Evolutionary conservation across 805 yeast genomes (phyloP), one percentile per base, ranked within the genome.

Genomic region (Metschnikowia reukaufii): DNA sequence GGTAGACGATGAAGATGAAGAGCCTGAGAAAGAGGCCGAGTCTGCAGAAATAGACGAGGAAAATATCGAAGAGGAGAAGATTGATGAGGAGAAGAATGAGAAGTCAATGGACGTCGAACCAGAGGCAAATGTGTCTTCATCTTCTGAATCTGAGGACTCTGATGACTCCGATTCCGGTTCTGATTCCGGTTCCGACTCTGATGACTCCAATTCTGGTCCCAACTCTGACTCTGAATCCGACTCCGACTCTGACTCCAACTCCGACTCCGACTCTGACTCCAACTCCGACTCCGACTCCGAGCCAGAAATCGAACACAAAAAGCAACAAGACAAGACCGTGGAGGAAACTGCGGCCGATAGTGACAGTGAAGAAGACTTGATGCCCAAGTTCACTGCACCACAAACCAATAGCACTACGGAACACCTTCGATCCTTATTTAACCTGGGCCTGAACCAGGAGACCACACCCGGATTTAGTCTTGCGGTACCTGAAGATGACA

Each of bases 361-460:
- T 10, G 62, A 57, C 12, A 51, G 51, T 5, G 55, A 49, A 19
- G 77, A 73, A 3, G 82, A 80, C 48, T 79, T 78, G 52, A 65
- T 81, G 35, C 87, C 88, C 8, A 70, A 74, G 0, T 82, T 82
- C 58, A 81, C 80, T 1, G 48, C 58, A 4, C 37, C 55, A 4
- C 45, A 51, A 0, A 60, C 61, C 2, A 69, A 75, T 44, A 74
- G 73, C 45, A 58, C 57, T 29, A 83, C 90, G 0, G 91, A 85
- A 53, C 73, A 77, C 0, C 73, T 86, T 41, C 78, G 92, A 61
- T 66, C 78, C 0, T 67, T 86, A 34, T 78, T 86, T 63, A 78
- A 78, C 47, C 76, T 81, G 0, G 77, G 77, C 44, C 75, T 81
- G 0, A 32, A 17, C 18, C 33, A 37, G 19, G 29, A 35, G 19